phyloP scores from a whole-genome alignment of 768 basidiomycete species.

The Naematelia aurantialba region DNA sequence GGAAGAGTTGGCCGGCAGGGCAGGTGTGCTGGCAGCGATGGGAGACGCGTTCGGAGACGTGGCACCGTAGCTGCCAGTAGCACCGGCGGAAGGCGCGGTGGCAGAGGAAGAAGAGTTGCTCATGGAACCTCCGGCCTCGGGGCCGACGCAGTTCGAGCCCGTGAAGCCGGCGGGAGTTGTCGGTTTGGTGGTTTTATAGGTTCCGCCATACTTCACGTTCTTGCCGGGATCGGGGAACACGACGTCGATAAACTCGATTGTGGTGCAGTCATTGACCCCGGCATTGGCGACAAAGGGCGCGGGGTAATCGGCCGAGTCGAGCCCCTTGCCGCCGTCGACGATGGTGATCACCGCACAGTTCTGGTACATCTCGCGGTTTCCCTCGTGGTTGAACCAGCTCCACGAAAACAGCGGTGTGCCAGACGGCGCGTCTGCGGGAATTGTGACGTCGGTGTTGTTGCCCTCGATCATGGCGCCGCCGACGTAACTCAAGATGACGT shows the following conservation, averaged over 20 bases:
- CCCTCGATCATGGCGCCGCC: constrained; percentile 49
- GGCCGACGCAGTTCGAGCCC: constrained; percentile 42
- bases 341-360: constrained; percentile 48
- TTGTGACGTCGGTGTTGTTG: constrained; percentile 36
- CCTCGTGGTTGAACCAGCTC: constrained; percentile 52
- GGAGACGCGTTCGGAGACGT: constrained; percentile 2
- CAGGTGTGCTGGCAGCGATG: neutral
- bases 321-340: constrained; percentile 40
- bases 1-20: constrained; percentile 1
- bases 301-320: constrained; percentile 31
- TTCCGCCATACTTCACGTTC: constrained; percentile 40
- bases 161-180: constrained; percentile 33
- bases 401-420: constrained; percentile 50
- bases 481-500: constrained; percentile 48
- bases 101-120: constrained; percentile 6
- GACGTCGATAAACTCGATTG: constrained; percentile 38
- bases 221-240: constrained; percentile 48
- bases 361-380: constrained; percentile 48
- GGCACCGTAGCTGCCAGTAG: neutral
- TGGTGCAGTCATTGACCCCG: constrained; percentile 42
- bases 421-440: constrained; percentile 46
- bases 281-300: constrained; percentile 48
- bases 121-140: constrained; percentile 9
- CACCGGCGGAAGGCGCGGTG: constrained; percentile 4
- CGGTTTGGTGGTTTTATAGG: constrained; percentile 35